Evolutionary conservation across 176 grass and related monocot genomes (phyloP).

Genomic region (Triticum timopheevii): DNA sequence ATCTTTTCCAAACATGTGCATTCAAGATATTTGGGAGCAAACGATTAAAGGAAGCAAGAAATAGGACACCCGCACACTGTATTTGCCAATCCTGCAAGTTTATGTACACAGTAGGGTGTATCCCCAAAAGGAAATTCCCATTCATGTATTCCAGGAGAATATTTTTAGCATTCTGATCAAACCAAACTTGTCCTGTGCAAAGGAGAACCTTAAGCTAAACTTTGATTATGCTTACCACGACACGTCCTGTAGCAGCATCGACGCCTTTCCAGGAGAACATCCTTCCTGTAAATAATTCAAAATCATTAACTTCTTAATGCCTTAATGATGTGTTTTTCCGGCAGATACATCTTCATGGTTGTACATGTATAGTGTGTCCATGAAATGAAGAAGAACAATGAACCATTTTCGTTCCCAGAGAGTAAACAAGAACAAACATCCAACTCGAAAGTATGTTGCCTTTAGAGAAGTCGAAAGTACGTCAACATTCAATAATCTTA

Average conservation of each 20-base stretch:
- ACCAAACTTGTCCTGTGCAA: neutral
- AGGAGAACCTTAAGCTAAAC: neutral
- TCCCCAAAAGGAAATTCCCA: neutral
- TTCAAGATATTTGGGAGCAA: neutral
- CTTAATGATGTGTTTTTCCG: neutral
- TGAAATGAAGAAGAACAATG: neutral
- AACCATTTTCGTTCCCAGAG: neutral
- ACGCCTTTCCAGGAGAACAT: slow-evolving; percentile 72
- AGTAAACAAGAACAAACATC: neutral
- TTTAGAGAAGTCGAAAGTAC: neutral
- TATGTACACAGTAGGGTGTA: neutral
- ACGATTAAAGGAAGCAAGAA: neutral
- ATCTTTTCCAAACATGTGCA: neutral
- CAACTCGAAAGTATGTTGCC: neutral
- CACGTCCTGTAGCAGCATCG: slow-evolving; percentile 55
- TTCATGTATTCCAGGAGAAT: neutral
- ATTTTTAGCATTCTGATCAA: neutral
- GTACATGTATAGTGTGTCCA: neutral
- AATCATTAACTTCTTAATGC: neutral
- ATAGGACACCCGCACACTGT: neutral
- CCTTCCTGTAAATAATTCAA: slow-evolving; percentile 41
- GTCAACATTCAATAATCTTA: neutral
- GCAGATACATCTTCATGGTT: neutral
- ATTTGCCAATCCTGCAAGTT: neutral
- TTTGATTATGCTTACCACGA: slow-evolving; percentile 46